Evolutionary conservation across 2,329 filamentous ascomycete species (phyloP).

Genomic region (Coleophoma crateriformis): DNA sequence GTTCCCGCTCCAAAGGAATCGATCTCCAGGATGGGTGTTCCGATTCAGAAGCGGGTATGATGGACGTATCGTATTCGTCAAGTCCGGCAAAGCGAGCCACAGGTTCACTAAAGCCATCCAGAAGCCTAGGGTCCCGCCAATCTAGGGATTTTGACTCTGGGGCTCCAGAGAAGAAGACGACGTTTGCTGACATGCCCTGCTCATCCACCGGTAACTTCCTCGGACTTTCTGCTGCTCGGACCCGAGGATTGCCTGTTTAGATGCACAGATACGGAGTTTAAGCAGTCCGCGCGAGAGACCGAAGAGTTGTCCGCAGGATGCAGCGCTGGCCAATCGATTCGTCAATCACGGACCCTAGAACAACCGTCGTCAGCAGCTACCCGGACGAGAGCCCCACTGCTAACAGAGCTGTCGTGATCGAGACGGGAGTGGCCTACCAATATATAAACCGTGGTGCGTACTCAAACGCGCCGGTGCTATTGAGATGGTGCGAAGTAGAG

Average conservation of each 20-base stretch:
- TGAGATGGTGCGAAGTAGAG: no score
- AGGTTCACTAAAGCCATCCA: conserved; percentile 37
- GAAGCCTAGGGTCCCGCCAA: conserved; percentile 47
- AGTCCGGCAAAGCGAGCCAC: conserved; percentile 33
- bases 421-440: no score
- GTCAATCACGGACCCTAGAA: no score
- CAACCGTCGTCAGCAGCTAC: no score
- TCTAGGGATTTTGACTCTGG: conserved; percentile 46
- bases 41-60: conserved; percentile 3
- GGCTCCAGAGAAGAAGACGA: conserved; percentile 54
- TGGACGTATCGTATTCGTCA: background rate
- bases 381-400: no score
- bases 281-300: no score
- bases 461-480: no score
- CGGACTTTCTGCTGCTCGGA: background rate
- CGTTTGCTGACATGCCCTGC: conserved; percentile 15
- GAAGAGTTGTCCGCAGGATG: no score
- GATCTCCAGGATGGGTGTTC: conserved; percentile 41
- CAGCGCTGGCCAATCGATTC: no score
- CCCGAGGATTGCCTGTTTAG: background rate
- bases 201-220: background rate
- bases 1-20: conserved; percentile 40
- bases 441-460: no score
- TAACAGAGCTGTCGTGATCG: no score
- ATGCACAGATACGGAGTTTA: background rate